A percentile compares a stretch with the other conserved stretches of the same genome.
phyloP scores from a whole-genome alignment of 495 filamentous ascomycete species.

The Achaetomiella virescens region DNA sequence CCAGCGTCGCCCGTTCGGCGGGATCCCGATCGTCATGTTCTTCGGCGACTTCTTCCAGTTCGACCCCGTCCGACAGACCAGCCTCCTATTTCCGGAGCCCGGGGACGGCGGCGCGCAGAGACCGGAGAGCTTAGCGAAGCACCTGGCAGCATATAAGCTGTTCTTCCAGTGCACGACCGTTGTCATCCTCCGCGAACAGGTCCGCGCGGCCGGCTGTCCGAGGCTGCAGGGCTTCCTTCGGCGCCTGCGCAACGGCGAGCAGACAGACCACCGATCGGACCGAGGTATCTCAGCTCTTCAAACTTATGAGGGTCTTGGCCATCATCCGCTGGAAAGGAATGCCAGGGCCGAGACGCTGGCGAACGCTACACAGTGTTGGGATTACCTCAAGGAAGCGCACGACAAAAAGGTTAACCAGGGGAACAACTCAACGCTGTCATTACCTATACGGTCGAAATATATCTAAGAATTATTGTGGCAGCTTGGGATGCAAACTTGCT shows the following conservation, averaged over 20 bases:
- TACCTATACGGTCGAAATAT: too few species aligned
- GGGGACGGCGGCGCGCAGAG: conserved; percentile 1
- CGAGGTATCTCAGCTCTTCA: too few species aligned
- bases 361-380: too few species aligned
- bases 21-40: conserved; percentile 8
- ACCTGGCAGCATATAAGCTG: conserved; percentile 3
- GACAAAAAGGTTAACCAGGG: too few species aligned
- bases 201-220: conserved; percentile 1
- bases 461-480: too few species aligned
- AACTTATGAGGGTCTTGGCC: too few species aligned
- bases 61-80: conserved; percentile 7
- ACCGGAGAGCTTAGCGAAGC: conserved; percentile 5
- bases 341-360: too few species aligned
- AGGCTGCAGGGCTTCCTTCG: conserved; percentile 4
- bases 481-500: too few species aligned
- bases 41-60: conserved; percentile 14
- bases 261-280: too few species aligned
- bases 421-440: too few species aligned
- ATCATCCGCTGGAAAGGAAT: too few species aligned
- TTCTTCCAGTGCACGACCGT: conserved; percentile 5
- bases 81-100: conserved; percentile 6
- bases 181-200: conserved; percentile 9
- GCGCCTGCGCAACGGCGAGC: conserved; percentile 1
- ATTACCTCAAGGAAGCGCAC: too few species aligned
- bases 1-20: neutral